Base-by-base conservation (phyloP, 2,329 filamentous ascomycete genomes). In the Rutstroemia sp. region DNA sequence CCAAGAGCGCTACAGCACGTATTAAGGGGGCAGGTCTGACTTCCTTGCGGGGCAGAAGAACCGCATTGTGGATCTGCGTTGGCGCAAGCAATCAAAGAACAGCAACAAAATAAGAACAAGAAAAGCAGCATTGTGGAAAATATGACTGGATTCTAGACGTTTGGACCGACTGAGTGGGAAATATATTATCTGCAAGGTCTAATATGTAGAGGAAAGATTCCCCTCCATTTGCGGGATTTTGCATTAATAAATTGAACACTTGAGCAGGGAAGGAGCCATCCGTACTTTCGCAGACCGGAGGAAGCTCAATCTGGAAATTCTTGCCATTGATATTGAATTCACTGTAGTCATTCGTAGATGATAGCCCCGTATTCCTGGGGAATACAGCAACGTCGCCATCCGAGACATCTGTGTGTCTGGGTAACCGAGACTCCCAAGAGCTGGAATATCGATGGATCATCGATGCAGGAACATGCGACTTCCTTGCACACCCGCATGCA, bases 1-100 rank as follows among this genome's bases (percentile, higher is more conserved):
- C 55, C 55, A 17, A 47, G 25, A 25, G 39, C 49, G 19, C 42
- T 48, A 48, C 55, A 57, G 12, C 55, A 57, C 6, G 23, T 54
- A 34, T 54, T 48, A 34, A 57, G 16, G 6, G 55, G 55, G 48
- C 55, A 57, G 7, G 41, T 37, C 42, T 53, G 49, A 44, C 23
- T 48, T 12, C 50, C 50, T 8, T 51, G 44, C 2, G 50, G 42
- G 25, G 49, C 44, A 37, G n/a, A 39, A n/a, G 19, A 38, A 21
- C 55, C 55, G 44, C 55, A 57, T 42, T 48, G 55, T n/a, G 49
- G 9, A n/a, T 42, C 34, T 21, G 46, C 38, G 21, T 19, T 38
- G 42, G 3, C 46, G 42, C 47, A 55, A 17, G n/a, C 44, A 5
- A 37, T 14, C 16, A 51, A 34, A n/a, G 10, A 50, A 34, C 7